Conservation (phyloP, 2,329 filamentous ascomycete genomes). For the Cercospora sesami region DNA sequence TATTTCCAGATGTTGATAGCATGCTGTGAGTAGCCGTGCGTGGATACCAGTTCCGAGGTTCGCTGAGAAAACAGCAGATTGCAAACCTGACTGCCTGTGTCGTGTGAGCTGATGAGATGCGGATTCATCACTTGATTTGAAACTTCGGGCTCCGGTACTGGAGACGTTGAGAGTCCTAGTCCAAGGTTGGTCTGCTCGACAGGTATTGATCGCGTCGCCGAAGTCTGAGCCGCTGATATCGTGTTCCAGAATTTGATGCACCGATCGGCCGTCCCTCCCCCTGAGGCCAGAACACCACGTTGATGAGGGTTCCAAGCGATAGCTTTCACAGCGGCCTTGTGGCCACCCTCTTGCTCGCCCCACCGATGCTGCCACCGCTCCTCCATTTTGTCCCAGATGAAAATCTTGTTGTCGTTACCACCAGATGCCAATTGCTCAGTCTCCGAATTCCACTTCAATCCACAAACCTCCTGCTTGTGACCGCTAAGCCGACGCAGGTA, state of each 20-base stretch:
- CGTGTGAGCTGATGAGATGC: conserved; percentile 70
- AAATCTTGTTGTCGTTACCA: conserved; percentile 97
- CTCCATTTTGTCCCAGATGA: conserved; percentile 97
- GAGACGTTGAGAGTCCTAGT: conserved; percentile 33
- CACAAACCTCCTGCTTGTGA: conserved; percentile 98
- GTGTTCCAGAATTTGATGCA: conserved; percentile 99
- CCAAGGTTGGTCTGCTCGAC: conserved; percentile 30
- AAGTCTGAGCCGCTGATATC: conserved; percentile 44
- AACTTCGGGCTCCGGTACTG: conserved; percentile 31
- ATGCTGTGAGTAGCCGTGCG: conserved; percentile 96
- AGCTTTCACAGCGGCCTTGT: conserved; percentile 94
- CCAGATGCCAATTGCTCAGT: conserved; percentile 93
- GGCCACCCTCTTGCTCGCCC: conserved; percentile 89
- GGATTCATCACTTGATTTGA: conserved; percentile 47
- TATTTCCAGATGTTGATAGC: conserved; percentile 99
- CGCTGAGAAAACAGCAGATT: conserved; percentile 97
- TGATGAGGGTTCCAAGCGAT: conserved; percentile 98
- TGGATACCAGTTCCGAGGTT: conserved; percentile 95
- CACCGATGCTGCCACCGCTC: conserved; percentile 92
- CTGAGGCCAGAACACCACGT: conserved; percentile 87
- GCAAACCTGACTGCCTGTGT: conserved; percentile 98
- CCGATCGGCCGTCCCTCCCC: conserved; percentile 91
- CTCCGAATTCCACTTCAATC: conserved; percentile 94
- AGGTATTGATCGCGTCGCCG: conserved; percentile 33
- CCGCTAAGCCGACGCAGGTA: conserved; percentile 84